Base-by-base conservation (phyloP, 2,329 filamentous ascomycete genomes). In the Diplodia intermedia region DNA sequence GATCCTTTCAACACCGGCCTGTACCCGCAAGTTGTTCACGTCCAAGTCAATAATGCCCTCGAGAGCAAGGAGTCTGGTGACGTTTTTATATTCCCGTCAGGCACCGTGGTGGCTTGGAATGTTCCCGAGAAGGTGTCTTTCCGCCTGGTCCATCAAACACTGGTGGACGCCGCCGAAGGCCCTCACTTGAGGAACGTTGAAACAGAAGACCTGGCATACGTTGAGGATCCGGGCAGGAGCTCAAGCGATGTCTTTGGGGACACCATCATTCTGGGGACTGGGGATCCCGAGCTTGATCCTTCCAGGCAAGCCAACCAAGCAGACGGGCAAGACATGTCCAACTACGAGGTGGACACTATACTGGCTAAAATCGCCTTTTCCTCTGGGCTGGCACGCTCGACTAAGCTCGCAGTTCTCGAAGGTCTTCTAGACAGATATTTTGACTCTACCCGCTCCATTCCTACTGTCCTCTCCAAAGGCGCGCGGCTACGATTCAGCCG, bases 351-450 rank as follows among this genome's bases (percentile, higher is more conserved):
- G 38, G 86, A 89, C 72, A 87, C 85, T 0, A 91, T 94, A 1
- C 85, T 97, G 15, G 93, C 94, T 73, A 97, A 98, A 77, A 94
- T 98, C 70, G 95, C 95, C 53, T 98, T 98, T 79, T 97, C 94
- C 0, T 97, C 93, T 0, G 94, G 94, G 1, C 86, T 99, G 11
- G 94, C 95, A 5, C 87, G 95, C 66, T 95, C 91, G 74, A 97
- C 95, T 6, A 98, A 98, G 79, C 86, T 99, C 14, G 94, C 93
- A 47, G 93, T 97, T 3, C 86, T 99, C 26, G 95, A 99, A 79
- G 91, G 88, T 63, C 87, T 92, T 47, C 85, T 98, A 18, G 89
- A 88, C 50, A 87, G 89, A 65, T 98, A 98, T 80, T 94, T 98
- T 73, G 89, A 93, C 74, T 93, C 90, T 63, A 97, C 94, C 0